Evolutionary conservation across 495 filamentous ascomycete genomes (phyloP), one percentile per base, ranked within the genome.

Genomic region (Beverwykella pulmonaria): DNA sequence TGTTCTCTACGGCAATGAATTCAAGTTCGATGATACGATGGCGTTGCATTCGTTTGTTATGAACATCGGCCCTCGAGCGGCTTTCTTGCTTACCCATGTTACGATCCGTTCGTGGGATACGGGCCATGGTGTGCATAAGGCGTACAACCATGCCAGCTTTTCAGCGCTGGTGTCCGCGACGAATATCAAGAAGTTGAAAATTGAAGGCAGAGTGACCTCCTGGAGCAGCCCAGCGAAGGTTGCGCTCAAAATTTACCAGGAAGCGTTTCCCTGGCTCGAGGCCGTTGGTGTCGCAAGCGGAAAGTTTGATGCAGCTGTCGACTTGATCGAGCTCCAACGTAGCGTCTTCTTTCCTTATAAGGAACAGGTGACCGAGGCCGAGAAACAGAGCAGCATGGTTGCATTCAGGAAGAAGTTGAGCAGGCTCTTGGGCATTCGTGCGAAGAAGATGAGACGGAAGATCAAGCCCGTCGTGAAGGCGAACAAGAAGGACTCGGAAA

Each of bases 21-120:
- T 77, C 63, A 27, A 67, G 30, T 15, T 76, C 39, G 64, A 69
- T 39, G 68, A 76, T 32, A 69, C 71, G 7, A 32, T 69, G 12
- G 65, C 74, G 14, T 41, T 76, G 44, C 73, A 75, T 50, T 46
- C 49, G 20, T 76, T 76, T 60, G 41, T 76, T 8, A 69, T 68
- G 26, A 23, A 47, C 53, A 68, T 76, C 29, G 70, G 66, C 1
- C 65, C 65, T 27, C 50, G 53, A 19, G 60, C 68, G 20, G 71
- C 71, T n/a, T 1, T 26, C 2, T 48, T 61, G 15, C 25, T 76
- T 23, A 63, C 61, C n/a, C 34, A 70, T 44, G 26, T 76, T 53
- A 70, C 65, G 2, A 44, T 75, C 23, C 27, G 41, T 1, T 46
- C 44, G 8, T 76, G 68, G 67, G 66, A 64, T 0, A 41, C 9